Evolutionary conservation across 176 grass and related monocot genomes (phyloP).

Genomic region (Paspalum notatum): DNA sequence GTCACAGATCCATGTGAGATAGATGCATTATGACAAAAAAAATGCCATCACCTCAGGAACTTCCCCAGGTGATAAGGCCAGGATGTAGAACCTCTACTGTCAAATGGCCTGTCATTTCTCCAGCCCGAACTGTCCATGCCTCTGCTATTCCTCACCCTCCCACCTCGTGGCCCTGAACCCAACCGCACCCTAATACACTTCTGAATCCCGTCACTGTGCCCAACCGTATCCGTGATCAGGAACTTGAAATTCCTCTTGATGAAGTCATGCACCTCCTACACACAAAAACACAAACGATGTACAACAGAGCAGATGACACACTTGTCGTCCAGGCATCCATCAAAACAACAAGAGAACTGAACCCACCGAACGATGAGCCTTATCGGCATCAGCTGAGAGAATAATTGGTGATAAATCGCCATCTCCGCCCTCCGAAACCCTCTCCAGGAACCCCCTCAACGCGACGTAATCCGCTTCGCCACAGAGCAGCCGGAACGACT

Average conservation of each 20-base stretch:
- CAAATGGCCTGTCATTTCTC: slow-evolving; percentile 70
- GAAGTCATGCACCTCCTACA: slow-evolving; percentile 89
- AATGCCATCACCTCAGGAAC: slow-evolving; percentile 66
- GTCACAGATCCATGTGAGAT: background rate
- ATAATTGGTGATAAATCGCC: slow-evolving; percentile 58
- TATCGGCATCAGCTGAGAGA: slow-evolving; percentile 74
- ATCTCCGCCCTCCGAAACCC: slow-evolving; percentile 44
- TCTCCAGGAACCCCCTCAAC: slow-evolving; percentile 66
- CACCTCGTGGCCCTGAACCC: slow-evolving; percentile 33
- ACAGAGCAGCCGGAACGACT: slow-evolving; percentile 70
- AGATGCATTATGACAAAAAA: background rate
- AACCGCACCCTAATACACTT: slow-evolving; percentile 85
- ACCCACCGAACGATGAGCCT: slow-evolving; percentile 82
- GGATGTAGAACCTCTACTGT: slow-evolving; percentile 78
- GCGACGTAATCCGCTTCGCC: slow-evolving; percentile 58
- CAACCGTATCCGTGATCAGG: slow-evolving; percentile 82
- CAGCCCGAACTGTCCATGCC: slow-evolving; percentile 38
- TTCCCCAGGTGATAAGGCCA: slow-evolving; percentile 83
- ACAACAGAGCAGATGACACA: slow-evolving; percentile 20
- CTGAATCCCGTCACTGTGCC: slow-evolving; percentile 64
- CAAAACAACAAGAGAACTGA: slow-evolving; percentile 6
- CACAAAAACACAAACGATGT: background rate
- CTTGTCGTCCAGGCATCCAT: background rate
- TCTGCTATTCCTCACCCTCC: slow-evolving; percentile 55
- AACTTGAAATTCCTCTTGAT: slow-evolving; percentile 93